Base-by-base conservation (phyloP, 1,284 basidiomycete species). In the Ustilago bromivora region DNA sequence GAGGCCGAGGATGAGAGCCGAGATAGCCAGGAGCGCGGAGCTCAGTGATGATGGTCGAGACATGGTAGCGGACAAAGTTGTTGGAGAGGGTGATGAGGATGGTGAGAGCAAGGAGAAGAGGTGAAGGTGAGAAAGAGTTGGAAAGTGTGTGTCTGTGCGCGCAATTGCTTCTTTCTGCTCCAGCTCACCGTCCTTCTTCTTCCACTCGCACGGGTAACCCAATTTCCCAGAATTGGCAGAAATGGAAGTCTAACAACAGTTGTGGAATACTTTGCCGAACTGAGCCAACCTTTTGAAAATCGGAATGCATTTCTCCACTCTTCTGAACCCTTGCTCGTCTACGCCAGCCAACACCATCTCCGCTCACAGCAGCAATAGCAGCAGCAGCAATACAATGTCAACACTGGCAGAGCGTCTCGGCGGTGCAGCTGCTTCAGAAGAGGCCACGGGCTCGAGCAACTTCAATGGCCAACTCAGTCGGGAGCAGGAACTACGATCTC, bases 401-500 rank as follows among this genome's bases (percentile, higher is more conserved):
- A 58, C 65, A 17, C 55, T 73, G 36, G 65, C 65, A 34, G 65
- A 67, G 51, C 58, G 71, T 46, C 58, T 73, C 8, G 61, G 61
- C 6, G 58, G 61, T 13, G 58, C 60, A 23, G 15, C 17, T 28
- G 36, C 61, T 53, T n/a, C 54, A 3, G 36, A 59, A 10, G 60
- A 11, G 2, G 32, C 31, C 1, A 23, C 52, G 8, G 61, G 34
- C 9, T 58, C 66, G 23, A 47, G 49, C 47, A 28, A 47, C 28
- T 17, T 47, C 5, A 23, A 55, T 1, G 47, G 9, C 6, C 62
- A 66, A 31, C 57, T 57, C 23, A 54, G 58, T 31, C 49, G 71
- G 8, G 72, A 70, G 57, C 73, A 71, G 31, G 38, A 76, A 49
- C 43, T 76, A 32, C 64, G 73, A n/a, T 57, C 68, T 8, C 67